Evolutionary conservation across 352 stramenopile genomes (phyloP), one percentile per base, ranked within the genome.

Genomic region (Blastocystis hominis): DNA sequence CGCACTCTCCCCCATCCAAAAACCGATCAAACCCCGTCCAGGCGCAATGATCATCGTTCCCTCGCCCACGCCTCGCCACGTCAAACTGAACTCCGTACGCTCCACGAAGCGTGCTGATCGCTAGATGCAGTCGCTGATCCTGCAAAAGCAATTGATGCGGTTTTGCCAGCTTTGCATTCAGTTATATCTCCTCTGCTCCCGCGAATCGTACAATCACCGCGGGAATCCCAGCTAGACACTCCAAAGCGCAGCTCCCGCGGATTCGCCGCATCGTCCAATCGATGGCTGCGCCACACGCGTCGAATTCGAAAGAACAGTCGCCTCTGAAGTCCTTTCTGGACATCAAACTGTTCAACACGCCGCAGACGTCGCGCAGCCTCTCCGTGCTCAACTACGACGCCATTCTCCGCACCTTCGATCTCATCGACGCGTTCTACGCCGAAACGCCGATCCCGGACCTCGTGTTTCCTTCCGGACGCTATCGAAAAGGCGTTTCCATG

Each of bases 81-180:
- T 84, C n/a, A 50, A 10, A 38, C n/a, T 84, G 50, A 50, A 34
- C 4, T 56, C 70, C 42, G 70, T 80, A 64, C 30, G 10, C 7
- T 4, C 38, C 3, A 10, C 2, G 24, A 13, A 10, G 13, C 55
- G 2, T 17, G n/a, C 17, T 80, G 42, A 66, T 3, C 24, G 17
- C 3, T 84, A 64, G 72, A 84, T 84, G 53, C 72, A 84, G 46
- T 6, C 30, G 6, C 54, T 64, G 9, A 36, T 69, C 17, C 72
- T 84, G 17, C 53, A 84, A 34, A 68, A 50, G 36, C 72, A 84
- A 34, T 84, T 68, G 24, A 84, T 84, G 72, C 62, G 72, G 6
- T 84, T 59, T 46, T 40, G 44, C 4, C 72, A 84, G 72, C 72
- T 84, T 7, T 15, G 59, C 3, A 64, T 84, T 20, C 50, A 84